phyloP scores from a whole-genome alignment of 2,329 filamentous ascomycete species.

The Cordyceps farinosa region DNA sequence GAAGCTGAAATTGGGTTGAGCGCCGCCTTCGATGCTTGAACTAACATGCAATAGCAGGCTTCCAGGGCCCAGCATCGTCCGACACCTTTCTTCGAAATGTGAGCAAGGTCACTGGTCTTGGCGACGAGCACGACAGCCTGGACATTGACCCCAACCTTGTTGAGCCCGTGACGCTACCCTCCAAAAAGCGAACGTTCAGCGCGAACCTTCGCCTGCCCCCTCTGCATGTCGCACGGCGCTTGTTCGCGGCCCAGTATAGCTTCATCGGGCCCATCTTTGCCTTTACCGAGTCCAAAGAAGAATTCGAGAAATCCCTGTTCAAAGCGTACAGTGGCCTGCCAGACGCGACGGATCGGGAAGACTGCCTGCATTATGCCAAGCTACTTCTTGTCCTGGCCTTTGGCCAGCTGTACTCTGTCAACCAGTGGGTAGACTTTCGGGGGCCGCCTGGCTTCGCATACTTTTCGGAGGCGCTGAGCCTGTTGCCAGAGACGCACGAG shows the following conservation, averaged over 20 bases:
- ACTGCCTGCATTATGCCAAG: slow-evolving; percentile 49
- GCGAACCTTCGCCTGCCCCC: slow-evolving; percentile 41
- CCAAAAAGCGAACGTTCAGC: slow-evolving; percentile 27
- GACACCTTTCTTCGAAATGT: slow-evolving; percentile 38
- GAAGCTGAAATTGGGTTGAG: neutral
- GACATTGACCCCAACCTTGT: slow-evolving; percentile 33
- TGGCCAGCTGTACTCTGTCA: slow-evolving; percentile 55
- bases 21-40: neutral
- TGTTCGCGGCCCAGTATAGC: slow-evolving; percentile 50
- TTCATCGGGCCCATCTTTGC: slow-evolving; percentile 58
- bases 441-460: slow-evolving; percentile 54
- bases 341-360: slow-evolving; percentile 41
- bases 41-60: slow-evolving; percentile 23
- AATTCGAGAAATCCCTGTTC: slow-evolving; percentile 44
- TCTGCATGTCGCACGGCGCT: slow-evolving; percentile 46
- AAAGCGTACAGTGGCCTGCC: slow-evolving; percentile 42
- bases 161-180: slow-evolving; percentile 33
- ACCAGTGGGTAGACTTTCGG: slow-evolving; percentile 50
- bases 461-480: slow-evolving; percentile 48
- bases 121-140: slow-evolving; percentile 31
- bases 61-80: slow-evolving; percentile 36
- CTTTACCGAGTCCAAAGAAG: slow-evolving; percentile 42
- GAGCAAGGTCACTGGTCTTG: slow-evolving; percentile 33
- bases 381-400: slow-evolving; percentile 51
- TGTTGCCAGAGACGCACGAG: slow-evolving; percentile 54